phyloP scores from a whole-genome alignment of 1,284 basidiomycete genomes.

The Ustilago sp. region DNA sequence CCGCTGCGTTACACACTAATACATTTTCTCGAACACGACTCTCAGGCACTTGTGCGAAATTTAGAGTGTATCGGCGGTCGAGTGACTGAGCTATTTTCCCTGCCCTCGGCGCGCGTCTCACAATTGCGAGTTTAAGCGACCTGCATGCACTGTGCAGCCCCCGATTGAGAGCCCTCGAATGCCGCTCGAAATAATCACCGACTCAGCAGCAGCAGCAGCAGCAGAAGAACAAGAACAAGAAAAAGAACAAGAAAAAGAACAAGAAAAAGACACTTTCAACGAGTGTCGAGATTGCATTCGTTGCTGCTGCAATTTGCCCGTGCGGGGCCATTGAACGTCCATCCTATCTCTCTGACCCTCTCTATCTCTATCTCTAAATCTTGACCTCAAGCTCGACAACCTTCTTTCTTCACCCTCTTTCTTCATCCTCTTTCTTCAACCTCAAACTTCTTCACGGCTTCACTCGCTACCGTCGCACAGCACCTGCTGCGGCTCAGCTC shows the following conservation, averaged over 20 bases:
- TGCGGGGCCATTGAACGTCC: background rate
- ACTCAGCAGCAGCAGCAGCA: background rate
- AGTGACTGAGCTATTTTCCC: constrained; percentile 4
- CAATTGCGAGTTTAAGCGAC: constrained; percentile 3
- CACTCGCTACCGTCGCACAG: constrained; percentile 1
- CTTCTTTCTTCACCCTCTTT: background rate
- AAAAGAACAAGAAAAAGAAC: too few species aligned
- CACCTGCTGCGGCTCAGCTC: background rate
- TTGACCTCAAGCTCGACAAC: background rate
- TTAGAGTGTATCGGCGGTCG: background rate
- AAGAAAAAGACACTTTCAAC: background rate
- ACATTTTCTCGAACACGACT: background rate
- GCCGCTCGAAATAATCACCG: constrained; percentile 1
- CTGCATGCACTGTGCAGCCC: constrained; percentile 28
- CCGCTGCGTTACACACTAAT: background rate
- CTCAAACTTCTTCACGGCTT: background rate
- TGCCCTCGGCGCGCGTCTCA: constrained; percentile 2
- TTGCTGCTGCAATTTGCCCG: background rate
- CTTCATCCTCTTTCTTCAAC: background rate
- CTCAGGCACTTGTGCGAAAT: background rate
- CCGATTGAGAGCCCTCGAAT: constrained; percentile 11
- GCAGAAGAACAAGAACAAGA: too few species aligned
- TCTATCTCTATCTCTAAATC: background rate
- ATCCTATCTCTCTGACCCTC: background rate
- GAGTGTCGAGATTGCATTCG: background rate